These are phyloP conservation scores for Anacardium occidentale DNA, from an alignment of 345 rosid species.

Conservation along the genomic window DNA sequence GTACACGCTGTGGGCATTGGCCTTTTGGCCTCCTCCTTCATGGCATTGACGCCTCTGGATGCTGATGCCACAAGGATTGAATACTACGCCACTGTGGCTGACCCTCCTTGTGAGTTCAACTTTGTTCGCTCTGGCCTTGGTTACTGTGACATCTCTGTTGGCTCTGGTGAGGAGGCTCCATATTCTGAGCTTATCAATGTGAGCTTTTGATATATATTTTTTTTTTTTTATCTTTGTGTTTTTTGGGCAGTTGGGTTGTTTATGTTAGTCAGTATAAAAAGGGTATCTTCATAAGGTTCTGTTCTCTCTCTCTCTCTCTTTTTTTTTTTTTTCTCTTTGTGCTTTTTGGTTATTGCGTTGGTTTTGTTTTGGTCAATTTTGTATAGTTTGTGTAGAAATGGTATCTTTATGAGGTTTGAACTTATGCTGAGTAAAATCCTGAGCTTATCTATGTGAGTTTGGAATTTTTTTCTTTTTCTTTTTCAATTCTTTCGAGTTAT, in stretches of 20 bases:
- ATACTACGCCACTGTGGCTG: slow-evolving; percentile 85
- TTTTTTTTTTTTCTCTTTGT: not conserved
- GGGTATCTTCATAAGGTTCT: not conserved
- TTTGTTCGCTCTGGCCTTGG: slow-evolving; percentile 81
- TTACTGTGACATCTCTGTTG: slow-evolving; percentile 67
- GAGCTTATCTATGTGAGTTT: not conserved
- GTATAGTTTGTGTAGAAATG: not conserved
- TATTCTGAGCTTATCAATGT: slow-evolving; percentile 79
- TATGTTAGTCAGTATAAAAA: not conserved
- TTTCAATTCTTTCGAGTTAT: too few species aligned
- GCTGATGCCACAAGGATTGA: slow-evolving; percentile 85
- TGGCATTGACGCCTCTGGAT: slow-evolving; percentile 57
- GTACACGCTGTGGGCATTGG: slow-evolving; percentile 55
- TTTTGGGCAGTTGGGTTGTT: not conserved
- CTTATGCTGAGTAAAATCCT: not conserved
- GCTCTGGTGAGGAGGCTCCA: slow-evolving; percentile 71
- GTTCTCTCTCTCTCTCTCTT: not conserved
- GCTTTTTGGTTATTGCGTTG: not conserved
- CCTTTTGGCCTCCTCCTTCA: slow-evolving; percentile 63
- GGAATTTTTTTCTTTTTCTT: too few species aligned
- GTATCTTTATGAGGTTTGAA: not conserved
- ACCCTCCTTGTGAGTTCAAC: slow-evolving; percentile 72
- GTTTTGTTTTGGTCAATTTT: not conserved
- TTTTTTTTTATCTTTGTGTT: not conserved
- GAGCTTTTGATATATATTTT: slow-evolving; percentile 9